Conservation (phyloP, 306 rosid genomes). For the Dryas octopetala region DNA sequence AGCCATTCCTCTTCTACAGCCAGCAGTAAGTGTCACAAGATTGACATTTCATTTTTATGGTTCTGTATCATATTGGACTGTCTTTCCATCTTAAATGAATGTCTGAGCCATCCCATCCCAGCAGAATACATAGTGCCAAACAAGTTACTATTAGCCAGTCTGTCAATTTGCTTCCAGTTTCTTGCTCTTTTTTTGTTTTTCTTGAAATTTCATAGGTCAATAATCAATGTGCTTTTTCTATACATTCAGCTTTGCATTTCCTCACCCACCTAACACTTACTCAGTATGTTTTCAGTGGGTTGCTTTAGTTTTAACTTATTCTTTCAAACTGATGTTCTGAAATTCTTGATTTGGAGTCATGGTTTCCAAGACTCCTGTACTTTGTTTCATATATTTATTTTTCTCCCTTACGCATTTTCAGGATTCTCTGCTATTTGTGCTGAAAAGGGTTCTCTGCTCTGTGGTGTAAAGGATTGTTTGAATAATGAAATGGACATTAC, state of each 20-base stretch:
- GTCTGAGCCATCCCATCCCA: not conserved
- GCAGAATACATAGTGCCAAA: not conserved
- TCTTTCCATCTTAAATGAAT: not conserved
- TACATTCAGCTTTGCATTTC: not conserved
- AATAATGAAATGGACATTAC: not conserved
- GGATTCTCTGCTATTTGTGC: constrained; percentile 2
- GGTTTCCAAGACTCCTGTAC: not conserved
- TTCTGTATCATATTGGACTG: not conserved
- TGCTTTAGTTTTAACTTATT: not conserved
- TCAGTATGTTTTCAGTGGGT: not conserved
- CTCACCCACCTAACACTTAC: not conserved
- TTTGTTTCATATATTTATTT: not conserved
- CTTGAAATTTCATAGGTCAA: not conserved
- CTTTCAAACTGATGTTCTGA: constrained; percentile 8
- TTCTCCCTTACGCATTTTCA: not conserved
- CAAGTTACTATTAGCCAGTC: not conserved
- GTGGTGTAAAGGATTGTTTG: not conserved
- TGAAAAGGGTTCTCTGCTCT: not conserved
- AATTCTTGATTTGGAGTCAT: not conserved
- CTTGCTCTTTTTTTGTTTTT: too few relatives aligned
- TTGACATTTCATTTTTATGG: not conserved
- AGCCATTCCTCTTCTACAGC: constrained; percentile 1
- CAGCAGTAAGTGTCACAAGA: not conserved
- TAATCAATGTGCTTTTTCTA: not conserved
- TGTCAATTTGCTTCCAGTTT: not conserved